A percentile compares a stretch with the other conserved stretches of the same genome.
These are phyloP conservation scores for Elsinoe arachidis DNA, from an alignment of 2,329 filamentous ascomycete species.

Conservation along the genomic window DNA sequence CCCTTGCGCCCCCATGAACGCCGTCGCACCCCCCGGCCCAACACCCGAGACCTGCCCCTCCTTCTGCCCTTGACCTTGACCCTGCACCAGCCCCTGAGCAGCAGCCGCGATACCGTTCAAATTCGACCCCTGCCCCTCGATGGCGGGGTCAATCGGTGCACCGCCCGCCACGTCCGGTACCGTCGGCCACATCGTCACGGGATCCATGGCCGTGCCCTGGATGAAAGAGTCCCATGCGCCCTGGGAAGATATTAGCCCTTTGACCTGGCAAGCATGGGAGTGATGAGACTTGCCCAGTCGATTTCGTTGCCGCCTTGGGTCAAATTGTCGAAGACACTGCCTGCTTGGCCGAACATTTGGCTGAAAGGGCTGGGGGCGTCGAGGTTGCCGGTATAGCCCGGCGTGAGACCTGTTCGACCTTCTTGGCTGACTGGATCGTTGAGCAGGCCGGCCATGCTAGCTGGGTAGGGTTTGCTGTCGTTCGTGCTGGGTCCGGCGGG, in stretches of 20 bases:
- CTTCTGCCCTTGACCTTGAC: neutral
- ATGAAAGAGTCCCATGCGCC: conserved; percentile 63
- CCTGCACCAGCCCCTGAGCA: neutral
- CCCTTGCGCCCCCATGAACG: neutral
- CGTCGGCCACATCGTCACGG: conserved; percentile 34
- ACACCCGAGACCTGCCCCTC: neutral
- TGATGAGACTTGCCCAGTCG: conserved; percentile 44
- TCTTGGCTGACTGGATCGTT: conserved; percentile 25
- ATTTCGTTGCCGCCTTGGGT: conserved; percentile 44
- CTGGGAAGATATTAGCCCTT: conserved; percentile 32
- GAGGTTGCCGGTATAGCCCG: conserved; percentile 26
- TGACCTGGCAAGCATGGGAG: conserved; percentile 15
- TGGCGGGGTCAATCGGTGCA: conserved; percentile 1
- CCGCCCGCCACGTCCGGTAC: neutral
- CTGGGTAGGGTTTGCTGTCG: conserved; percentile 21
- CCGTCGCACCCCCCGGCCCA: neutral
- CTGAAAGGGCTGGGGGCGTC: conserved; percentile 27
- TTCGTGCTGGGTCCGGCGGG: conserved; percentile 19
- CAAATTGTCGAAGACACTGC: conserved; percentile 45
- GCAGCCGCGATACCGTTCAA: conserved; percentile 1
- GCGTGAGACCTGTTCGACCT: conserved; percentile 26
- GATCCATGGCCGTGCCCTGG: conserved; percentile 45
- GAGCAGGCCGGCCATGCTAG: conserved; percentile 27
- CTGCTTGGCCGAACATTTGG: conserved; percentile 27
- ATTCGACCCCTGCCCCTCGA: neutral